phyloP scores from a whole-genome alignment of 352 stramenopile species.

The Phytophthora agathidicida region DNA sequence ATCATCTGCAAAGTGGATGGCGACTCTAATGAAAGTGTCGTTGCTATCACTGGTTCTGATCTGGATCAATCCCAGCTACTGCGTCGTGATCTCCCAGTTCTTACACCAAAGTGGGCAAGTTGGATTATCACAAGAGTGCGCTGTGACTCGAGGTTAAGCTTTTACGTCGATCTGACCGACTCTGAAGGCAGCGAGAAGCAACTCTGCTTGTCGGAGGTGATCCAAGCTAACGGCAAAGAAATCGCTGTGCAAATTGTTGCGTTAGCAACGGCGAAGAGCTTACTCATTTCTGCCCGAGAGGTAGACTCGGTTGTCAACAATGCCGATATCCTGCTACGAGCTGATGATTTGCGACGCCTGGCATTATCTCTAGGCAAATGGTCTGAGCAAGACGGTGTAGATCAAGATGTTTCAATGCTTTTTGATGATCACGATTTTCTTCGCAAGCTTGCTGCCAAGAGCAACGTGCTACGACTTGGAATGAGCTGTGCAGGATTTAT shows the following conservation, averaged over 20 bases:
- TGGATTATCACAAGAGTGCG: slow-evolving; percentile 44
- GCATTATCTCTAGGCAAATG: slow-evolving; percentile 16
- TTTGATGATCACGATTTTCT: slow-evolving; percentile 47
- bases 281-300: slow-evolving; percentile 30
- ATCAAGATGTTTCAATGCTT: slow-evolving; percentile 20
- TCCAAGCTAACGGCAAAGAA: slow-evolving; percentile 15
- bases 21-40: not conserved
- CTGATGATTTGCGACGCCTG: slow-evolving; percentile 26
- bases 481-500: slow-evolving; percentile 16
- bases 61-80: slow-evolving; percentile 28
- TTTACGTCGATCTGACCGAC: slow-evolving; percentile 39
- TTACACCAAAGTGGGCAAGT: slow-evolving; percentile 43
- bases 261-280: slow-evolving; percentile 14
- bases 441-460: slow-evolving; percentile 29
- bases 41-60: slow-evolving; percentile 27
- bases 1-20: slow-evolving; percentile 30
- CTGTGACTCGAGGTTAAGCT: slow-evolving; percentile 18
- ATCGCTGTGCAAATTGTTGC: slow-evolving; percentile 30
- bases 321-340: slow-evolving; percentile 23
- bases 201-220: slow-evolving; percentile 24
- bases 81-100: slow-evolving; percentile 37
- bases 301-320: not conserved
- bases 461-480: slow-evolving; percentile 37
- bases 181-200: slow-evolving; percentile 5
- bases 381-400: not conserved